Evolutionary conservation across 495 filamentous ascomycete species (phyloP).

Genomic region (Penicillium atrosanguineum): DNA sequence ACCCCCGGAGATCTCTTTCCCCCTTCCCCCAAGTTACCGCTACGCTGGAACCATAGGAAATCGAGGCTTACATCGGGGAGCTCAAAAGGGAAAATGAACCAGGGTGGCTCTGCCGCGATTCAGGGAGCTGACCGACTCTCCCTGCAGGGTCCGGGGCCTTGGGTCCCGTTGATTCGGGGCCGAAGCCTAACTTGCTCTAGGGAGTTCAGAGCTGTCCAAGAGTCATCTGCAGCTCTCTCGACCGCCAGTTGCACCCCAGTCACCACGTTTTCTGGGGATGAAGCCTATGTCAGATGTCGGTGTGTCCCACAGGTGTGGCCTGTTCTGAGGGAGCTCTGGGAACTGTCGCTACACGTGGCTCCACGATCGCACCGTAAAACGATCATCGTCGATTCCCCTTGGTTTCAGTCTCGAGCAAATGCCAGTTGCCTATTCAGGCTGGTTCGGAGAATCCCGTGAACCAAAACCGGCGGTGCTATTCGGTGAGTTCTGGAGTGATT

Average conservation of each 20-base stretch:
- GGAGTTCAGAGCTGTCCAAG: background rate
- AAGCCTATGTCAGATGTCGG: constrained; percentile 19
- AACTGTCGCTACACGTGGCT: constrained; percentile 23
- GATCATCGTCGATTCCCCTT: constrained; percentile 8
- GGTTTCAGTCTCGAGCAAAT: no score
- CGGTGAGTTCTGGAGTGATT: constrained; percentile 2
- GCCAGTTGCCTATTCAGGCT: background rate
- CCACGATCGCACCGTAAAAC: constrained; percentile 11
- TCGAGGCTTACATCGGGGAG: constrained; percentile 8
- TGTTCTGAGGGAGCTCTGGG: background rate
- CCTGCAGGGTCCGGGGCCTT: constrained; percentile 15
- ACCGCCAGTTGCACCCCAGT: constrained; percentile 17
- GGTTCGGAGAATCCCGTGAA: constrained; percentile 13
- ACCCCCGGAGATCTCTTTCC: background rate
- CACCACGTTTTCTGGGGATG: constrained; percentile 27
- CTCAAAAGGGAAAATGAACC: constrained; percentile 12
- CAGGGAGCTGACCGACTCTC: background rate
- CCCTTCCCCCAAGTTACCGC: constrained; percentile 9
- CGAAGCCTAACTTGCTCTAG: background rate
- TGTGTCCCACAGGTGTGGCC: constrained; percentile 13
- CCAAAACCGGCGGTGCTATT: constrained; percentile 5
- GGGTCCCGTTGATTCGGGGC: background rate
- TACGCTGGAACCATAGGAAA: constrained; percentile 14
- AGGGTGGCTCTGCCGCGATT: constrained; percentile 1
- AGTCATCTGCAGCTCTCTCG: constrained; percentile 1